Evolutionary conservation across 1,139 yeast genomes (phyloP).

Genomic region (Hanseniaspora sp.): DNA sequence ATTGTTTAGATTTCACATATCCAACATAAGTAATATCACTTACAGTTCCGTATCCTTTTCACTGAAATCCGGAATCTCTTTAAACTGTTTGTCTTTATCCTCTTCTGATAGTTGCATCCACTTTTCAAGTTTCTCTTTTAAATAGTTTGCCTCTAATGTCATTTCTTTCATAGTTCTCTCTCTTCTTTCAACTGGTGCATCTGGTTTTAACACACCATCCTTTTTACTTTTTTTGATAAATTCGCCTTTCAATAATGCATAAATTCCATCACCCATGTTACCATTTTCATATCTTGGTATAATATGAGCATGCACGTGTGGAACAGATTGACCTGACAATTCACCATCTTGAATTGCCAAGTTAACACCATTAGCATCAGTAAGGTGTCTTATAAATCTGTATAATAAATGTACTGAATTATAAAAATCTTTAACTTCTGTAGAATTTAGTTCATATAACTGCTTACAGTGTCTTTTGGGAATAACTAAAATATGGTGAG

Average conservation of each 20-base stretch:
- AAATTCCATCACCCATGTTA: slow-evolving; percentile 63
- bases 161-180: slow-evolving; percentile 44
- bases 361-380: slow-evolving; percentile 71
- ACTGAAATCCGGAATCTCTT: neutral
- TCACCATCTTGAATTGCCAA: slow-evolving; percentile 93
- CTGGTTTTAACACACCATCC: neutral
- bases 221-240: slow-evolving; percentile 26
- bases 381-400: slow-evolving; percentile 48
- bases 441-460: slow-evolving; percentile 54
- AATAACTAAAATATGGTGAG: slow-evolving; percentile 84
- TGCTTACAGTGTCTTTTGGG: slow-evolving; percentile 57
- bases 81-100: slow-evolving; percentile 6
- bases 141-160: slow-evolving; percentile 18
- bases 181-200: slow-evolving; percentile 30
- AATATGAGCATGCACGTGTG: slow-evolving; percentile 86
- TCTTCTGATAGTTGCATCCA: slow-evolving; percentile 5
- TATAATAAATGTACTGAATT: slow-evolving; percentile 62
- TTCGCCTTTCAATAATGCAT: slow-evolving; percentile 47
- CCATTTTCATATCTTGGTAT: slow-evolving; percentile 63
- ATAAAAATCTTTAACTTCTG: slow-evolving; percentile 72
- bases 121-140: slow-evolving; percentile 14
- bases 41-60: slow-evolving; percentile 4
- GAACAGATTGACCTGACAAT: slow-evolving; percentile 87
- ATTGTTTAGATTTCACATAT: too few species aligned
- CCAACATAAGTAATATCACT: neutral